Base-by-base conservation (phyloP, 768 basidiomycete species). In the Suillus paluster region DNA sequence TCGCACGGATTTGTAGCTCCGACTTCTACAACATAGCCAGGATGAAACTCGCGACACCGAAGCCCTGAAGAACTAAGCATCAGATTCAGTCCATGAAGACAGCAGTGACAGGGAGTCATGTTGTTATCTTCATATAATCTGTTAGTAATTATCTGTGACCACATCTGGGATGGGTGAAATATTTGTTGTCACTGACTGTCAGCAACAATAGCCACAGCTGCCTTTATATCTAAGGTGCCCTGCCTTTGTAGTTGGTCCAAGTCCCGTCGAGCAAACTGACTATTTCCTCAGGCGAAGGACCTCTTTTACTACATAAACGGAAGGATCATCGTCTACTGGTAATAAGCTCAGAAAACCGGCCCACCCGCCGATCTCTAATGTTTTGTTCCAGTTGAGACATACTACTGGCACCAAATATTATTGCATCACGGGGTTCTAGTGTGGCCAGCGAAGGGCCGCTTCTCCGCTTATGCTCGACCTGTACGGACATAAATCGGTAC, bases 321-420 rank as follows among this genome's bases (percentile, higher is more conserved):
- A 60, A 41, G 25, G 8, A 21, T 25, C 14, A 58, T 58, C 33
- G 14, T n/a, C 27, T 8, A n/a, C 33, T 33, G 4, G 19, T 23
- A 34, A n/a, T 7, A 12, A 56, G 23, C 19, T 52, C 44, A 19
- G n/a, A 11, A 49, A 23, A 42, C 9, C 11, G 19, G 12, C 5
- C 10, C 19, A 56, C 59, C 14, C 52, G 50, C 42, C 45, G 39
- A 41, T 48, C 42, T 36, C 23, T 30, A 7, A 60, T 27, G 34
- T 48, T 55, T 21, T 27, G 14, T 64, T 83, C 78, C 17, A 84
- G 74, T 45, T 84, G 83, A 23, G 66, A 68, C 42, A 77, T 53
- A 30, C 75, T 78, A 8, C 76, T 78, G 2, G 79, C 81, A 15
- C 82, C 82, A 52, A 84, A 80, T 54, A 84, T 75, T 59, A 83